A percentile compares a stretch with the other conserved stretches of the same genome.
Evolutionary conservation across 345 rosid species (phyloP).

Genomic region (Mercurialis annua): DNA sequence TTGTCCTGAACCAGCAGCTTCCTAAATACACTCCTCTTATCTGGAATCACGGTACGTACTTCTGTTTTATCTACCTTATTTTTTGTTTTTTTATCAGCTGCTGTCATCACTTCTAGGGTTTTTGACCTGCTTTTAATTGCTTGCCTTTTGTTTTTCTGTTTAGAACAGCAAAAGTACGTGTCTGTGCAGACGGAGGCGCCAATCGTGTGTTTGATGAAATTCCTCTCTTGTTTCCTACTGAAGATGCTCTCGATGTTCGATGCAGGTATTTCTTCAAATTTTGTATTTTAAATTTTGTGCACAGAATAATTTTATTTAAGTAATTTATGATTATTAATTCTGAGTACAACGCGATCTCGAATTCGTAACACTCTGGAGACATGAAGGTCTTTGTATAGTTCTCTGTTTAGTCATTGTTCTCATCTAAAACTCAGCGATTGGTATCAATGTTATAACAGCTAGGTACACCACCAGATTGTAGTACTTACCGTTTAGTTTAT

Average conservation of each 20-base stretch:
- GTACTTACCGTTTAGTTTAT: conserved; percentile 9
- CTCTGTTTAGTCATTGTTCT: not conserved
- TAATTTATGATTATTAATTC: too few relatives aligned
- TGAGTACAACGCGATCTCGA: too few relatives aligned
- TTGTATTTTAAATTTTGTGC: not conserved
- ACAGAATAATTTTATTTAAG: too few relatives aligned
- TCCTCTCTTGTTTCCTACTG: conserved; percentile 60
- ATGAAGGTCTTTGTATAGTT: not conserved
- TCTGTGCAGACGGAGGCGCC: conserved; percentile 99
- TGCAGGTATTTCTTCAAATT: conserved; percentile 39
- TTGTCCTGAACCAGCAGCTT: conserved; percentile 70
- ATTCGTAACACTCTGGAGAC: not conserved
- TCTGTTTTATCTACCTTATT: not conserved
- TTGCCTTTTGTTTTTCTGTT: conserved; percentile 17
- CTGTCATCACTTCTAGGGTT: not conserved
- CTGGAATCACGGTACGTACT: conserved; percentile 67
- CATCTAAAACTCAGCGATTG: not conserved
- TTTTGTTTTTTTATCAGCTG: not conserved
- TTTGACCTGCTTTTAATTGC: not conserved
- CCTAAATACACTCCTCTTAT: conserved; percentile 77
- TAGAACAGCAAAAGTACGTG: conserved; percentile 71
- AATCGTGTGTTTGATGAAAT: conserved; percentile 88
- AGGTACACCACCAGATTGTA: conserved; percentile 2
- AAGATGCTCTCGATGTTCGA: conserved; percentile 53
- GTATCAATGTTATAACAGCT: not conserved